phyloP scores from a whole-genome alignment of 2,329 filamentous ascomycete species.

The Colletotrichum sp. region DNA sequence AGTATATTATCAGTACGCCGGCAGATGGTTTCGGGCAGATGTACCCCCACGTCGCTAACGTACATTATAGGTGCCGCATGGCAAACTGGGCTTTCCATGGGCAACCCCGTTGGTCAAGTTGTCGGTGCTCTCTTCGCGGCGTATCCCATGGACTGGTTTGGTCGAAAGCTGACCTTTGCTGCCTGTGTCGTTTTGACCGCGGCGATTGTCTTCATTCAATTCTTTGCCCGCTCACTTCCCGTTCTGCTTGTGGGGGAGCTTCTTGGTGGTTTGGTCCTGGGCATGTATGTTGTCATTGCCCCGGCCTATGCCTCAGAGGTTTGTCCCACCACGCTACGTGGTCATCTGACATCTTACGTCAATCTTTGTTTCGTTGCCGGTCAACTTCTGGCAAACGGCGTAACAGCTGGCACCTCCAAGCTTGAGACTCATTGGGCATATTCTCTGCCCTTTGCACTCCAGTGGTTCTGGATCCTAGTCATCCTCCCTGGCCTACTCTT shows the following conservation, averaged over 20 bases:
- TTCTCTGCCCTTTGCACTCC: conserved; percentile 52
- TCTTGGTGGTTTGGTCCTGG: conserved; percentile 64
- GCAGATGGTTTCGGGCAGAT: not conserved
- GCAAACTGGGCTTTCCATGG: conserved; percentile 55
- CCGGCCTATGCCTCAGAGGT: conserved; percentile 67
- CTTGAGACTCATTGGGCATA: conserved; percentile 53
- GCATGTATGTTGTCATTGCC: conserved; percentile 63
- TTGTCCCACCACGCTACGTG: conserved; percentile 62
- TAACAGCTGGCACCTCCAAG: conserved; percentile 46
- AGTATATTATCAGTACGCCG: conserved; percentile 38
- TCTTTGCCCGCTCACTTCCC: conserved; percentile 61
- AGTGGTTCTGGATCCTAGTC: conserved; percentile 55
- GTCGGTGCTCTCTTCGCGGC: conserved; percentile 56
- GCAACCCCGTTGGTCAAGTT: conserved; percentile 62
- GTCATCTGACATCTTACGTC: conserved; percentile 62
- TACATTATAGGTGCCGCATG: conserved; percentile 39
- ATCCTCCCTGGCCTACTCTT: conserved; percentile 50
- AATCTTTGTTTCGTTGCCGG: conserved; percentile 69
- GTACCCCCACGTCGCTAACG: not conserved
- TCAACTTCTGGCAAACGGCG: conserved; percentile 58
- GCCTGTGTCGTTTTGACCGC: conserved; percentile 50
- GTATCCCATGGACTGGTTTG: conserved; percentile 51
- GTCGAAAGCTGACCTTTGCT: conserved; percentile 50
- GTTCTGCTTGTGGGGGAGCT: conserved; percentile 67
- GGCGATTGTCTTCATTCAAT: conserved; percentile 65